Conservation (phyloP, 2,329 filamentous ascomycete genomes). For the Stachybotrys chartarum region DNA sequence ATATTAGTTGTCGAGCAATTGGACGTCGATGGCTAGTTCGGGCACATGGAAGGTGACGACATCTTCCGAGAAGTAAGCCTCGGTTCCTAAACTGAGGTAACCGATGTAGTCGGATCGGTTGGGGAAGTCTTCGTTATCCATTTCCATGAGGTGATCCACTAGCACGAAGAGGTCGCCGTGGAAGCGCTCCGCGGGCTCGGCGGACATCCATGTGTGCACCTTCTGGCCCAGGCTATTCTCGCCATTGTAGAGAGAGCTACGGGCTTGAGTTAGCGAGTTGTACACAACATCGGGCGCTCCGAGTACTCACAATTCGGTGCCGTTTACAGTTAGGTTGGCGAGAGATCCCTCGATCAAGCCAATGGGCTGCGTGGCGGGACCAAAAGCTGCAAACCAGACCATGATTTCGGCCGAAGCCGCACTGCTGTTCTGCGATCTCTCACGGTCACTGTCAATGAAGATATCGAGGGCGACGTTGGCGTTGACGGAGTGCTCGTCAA, state of each 20-base stretch:
- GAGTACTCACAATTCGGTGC: conserved; percentile 33
- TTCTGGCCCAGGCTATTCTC: conserved; percentile 32
- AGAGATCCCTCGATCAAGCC: conserved; percentile 27
- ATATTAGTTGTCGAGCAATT: conserved; percentile 1
- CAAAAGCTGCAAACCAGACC: conserved; percentile 47
- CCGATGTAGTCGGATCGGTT: conserved; percentile 37
- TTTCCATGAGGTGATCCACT: conserved; percentile 29
- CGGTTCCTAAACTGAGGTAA: conserved; percentile 44
- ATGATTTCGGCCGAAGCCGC: conserved; percentile 46
- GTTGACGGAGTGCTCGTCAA: conserved; percentile 32
- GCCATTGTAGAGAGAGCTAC: conserved; percentile 33
- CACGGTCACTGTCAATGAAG: conserved; percentile 42
- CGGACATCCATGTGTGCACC: conserved; percentile 43
- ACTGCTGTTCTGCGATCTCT: conserved; percentile 28
- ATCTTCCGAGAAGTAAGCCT: conserved; percentile 33
- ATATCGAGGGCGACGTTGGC: conserved; percentile 53
- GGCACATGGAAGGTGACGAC: conserved; percentile 43
- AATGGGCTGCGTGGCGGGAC: conserved; percentile 38
- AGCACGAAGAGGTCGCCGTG: conserved; percentile 39
- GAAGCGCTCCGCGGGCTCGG: conserved; percentile 28
- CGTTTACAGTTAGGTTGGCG: conserved; percentile 28
- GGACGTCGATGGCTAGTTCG: conserved; percentile 27
- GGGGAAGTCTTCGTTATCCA: conserved; percentile 27
- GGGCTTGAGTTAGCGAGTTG: not conserved
- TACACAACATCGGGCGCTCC: not conserved